Evolutionary conservation across 805 yeast species (phyloP).

Genomic region (Danielozyma ontarioensis): DNA sequence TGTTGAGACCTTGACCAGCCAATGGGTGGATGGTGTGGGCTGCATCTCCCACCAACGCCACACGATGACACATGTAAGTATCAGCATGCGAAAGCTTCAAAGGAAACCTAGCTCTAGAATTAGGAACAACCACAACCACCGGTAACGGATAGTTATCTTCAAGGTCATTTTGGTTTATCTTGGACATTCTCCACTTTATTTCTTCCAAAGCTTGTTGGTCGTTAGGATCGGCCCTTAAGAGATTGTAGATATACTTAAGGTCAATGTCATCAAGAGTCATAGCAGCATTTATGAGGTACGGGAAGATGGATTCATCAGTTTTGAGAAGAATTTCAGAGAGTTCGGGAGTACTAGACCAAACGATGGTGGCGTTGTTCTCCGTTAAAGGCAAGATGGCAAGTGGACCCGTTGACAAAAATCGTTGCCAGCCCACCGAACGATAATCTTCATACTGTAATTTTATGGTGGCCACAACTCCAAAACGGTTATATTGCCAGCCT

Average conservation of each 20-base stretch:
- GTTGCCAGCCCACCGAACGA: conserved; percentile 82
- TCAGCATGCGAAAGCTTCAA: conserved; percentile 87
- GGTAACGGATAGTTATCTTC: conserved; percentile 65
- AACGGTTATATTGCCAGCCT: conserved; percentile 87
- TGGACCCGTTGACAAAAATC: conserved; percentile 90
- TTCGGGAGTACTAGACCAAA: conserved; percentile 86
- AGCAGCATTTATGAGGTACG: conserved; percentile 77
- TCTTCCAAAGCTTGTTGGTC: conserved; percentile 57
- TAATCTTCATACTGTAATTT: conserved; percentile 68
- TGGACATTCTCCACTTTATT: conserved; percentile 63
- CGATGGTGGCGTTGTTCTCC: conserved; percentile 80
- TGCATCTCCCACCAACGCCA: conserved; percentile 96
- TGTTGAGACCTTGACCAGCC: conserved; percentile 96
- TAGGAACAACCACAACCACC: conserved; percentile 50
- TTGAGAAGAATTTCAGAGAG: conserved; percentile 58
- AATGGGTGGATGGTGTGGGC: conserved; percentile 97
- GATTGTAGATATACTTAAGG: conserved; percentile 59
- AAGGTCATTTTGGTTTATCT: conserved; percentile 36
- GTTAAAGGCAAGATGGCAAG: conserved; percentile 88
- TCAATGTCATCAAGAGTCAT: conserved; percentile 76
- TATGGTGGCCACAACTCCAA: conserved; percentile 91
- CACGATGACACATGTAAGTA: conserved; percentile 73
- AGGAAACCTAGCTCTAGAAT: conserved; percentile 84
- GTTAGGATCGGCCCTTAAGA: conserved; percentile 30
- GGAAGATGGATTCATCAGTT: conserved; percentile 57